phyloP scores from a whole-genome alignment of 176 grass and related monocot species.

The Tuctoria greenei region DNA sequence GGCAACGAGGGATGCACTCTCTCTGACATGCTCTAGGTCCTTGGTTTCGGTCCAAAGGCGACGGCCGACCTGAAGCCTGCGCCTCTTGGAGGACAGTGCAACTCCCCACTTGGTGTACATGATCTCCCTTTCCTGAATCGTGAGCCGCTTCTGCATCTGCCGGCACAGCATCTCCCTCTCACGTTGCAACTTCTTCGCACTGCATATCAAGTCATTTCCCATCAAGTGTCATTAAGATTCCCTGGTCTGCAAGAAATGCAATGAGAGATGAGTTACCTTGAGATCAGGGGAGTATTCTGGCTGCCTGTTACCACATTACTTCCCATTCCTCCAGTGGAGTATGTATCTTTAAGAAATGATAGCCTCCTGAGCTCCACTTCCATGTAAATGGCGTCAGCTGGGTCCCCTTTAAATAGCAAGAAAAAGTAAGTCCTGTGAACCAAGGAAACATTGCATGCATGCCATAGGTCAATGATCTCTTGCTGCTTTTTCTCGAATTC shows the following conservation, averaged over 20 bases:
- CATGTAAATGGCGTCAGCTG: conserved; percentile 94
- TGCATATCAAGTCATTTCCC: conserved; percentile 17
- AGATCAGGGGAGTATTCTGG: conserved; percentile 40
- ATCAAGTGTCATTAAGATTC: background rate
- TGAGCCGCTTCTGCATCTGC: conserved; percentile 79
- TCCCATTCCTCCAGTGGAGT: conserved; percentile 48
- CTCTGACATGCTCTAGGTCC: conserved; percentile 79
- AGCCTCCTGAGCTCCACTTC: conserved; percentile 88
- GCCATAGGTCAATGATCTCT: conserved; percentile 94
- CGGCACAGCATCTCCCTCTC: conserved; percentile 88
- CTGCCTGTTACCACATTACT: conserved; percentile 32
- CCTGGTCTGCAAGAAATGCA: background rate
- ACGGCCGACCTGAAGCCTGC: conserved; percentile 65
- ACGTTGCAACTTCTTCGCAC: conserved; percentile 69
- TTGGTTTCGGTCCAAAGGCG: conserved; percentile 73
- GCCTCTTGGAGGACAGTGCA: conserved; percentile 67
- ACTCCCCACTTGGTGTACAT: conserved; percentile 93
- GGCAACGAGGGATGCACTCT: conserved; percentile 83
- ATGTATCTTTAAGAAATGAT: conserved; percentile 70
- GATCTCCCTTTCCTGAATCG: conserved; percentile 69
- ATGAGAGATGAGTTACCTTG: conserved; percentile 51
- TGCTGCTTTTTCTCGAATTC: conserved; percentile 88
- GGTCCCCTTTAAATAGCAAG: conserved; percentile 91
- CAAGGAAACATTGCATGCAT: conserved; percentile 78
- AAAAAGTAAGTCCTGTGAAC: conserved; percentile 95